Evolutionary conservation across 495 filamentous ascomycete genomes (phyloP), one percentile per base, ranked within the genome.

Genomic region (Penicillium ucsense): DNA sequence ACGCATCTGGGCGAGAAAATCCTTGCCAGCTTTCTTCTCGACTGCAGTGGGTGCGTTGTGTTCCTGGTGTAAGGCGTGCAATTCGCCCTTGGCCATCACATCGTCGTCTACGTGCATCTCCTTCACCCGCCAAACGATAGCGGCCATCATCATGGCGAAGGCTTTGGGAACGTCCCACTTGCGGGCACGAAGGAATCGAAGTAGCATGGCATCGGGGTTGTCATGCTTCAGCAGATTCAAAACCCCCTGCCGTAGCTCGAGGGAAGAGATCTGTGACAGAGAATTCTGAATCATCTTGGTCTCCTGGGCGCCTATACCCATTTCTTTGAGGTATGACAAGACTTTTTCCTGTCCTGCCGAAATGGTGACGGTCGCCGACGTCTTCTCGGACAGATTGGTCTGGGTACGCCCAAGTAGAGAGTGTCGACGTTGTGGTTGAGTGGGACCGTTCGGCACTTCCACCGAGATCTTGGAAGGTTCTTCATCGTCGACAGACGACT

Each of bases 121-220:
- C 46, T 80, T 75, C 5, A 76, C 64, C 35, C 92, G 78, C 92
- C 91, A 98, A 53, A 85, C 80, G 76, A 95, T 86, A 0, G 91
- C 89, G 3, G 83, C 81, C 45, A 95, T 77, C 66, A 95, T 70
- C 92, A 97, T 96, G 36, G 88, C 77, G 29, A 96, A 77, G 7
- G 90, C 88, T 57, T 85, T 88, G 35, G 89, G 80, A 9, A 95
- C 78, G 57, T 96, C 85, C 92, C 92, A 98, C 63, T 97, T 97
- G 30, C 92, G 76, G 11, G 92, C 92, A 33, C 92, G 77, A 41
- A 98, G 70, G 61, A 95, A 98, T 12, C 92, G 84, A 38, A 96
- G 72, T n/a, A 95, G 70, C 37, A 97, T 71, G 1, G 77, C 86
- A 62, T 98, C 92, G 0, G 92, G 92, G 60, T 94, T 79, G 57